phyloP scores from a whole-genome alignment of 208 protist genomes.

The Phytomonas sp. region DNA sequence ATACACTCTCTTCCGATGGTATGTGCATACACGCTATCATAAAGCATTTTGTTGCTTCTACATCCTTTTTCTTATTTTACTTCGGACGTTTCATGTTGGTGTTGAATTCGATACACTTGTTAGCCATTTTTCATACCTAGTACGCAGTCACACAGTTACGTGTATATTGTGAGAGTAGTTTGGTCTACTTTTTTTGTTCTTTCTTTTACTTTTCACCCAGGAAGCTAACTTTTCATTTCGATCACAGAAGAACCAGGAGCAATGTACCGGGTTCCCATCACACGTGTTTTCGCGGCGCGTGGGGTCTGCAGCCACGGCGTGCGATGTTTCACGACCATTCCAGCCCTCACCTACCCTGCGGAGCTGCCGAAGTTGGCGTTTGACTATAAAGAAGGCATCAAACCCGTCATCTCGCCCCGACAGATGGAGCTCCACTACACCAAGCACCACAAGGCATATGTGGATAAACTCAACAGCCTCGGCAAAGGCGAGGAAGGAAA shows the following conservation, averaged over 20 bases:
- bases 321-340: conserved; percentile 42
- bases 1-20: too few relatives aligned
- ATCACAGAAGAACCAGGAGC: conserved; percentile 15
- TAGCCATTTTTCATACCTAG: too few relatives aligned
- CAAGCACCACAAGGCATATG: conserved; percentile 91
- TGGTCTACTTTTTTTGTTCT: too few relatives aligned
- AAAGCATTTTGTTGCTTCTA: too few relatives aligned
- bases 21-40: too few relatives aligned
- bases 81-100: too few relatives aligned
- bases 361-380: conserved; percentile 65
- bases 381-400: conserved; percentile 62
- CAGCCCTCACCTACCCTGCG: conserved; percentile 54
- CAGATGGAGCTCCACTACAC: conserved; percentile 90
- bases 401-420: conserved; percentile 62
- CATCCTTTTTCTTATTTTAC: too few relatives aligned
- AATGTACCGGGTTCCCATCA: conserved; percentile 10
- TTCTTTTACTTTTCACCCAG: too few relatives aligned
- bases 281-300: conserved; percentile 2
- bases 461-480: conserved; percentile 88
- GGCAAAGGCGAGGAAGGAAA: conserved; percentile 60
- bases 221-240: too few relatives aligned
- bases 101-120: too few relatives aligned
- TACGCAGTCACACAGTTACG: too few relatives aligned
- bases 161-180: too few relatives aligned
- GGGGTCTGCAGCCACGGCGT: conserved; percentile 7